Conservation (phyloP, 23 red algal species). For the Porphyridium purpureum region DNA sequence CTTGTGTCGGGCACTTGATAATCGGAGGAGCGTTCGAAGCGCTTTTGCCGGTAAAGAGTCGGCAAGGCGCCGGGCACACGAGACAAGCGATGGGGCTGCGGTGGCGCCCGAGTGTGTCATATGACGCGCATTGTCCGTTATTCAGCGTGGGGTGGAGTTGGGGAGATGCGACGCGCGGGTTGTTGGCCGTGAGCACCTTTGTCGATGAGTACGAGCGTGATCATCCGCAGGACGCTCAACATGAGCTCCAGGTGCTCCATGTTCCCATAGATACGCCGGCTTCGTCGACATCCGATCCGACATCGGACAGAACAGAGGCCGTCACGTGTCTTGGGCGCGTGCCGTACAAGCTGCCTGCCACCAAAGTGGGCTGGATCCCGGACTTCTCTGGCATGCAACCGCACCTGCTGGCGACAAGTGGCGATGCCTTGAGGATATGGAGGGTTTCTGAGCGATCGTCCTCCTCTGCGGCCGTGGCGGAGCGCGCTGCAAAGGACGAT, state of each 20-base stretch:
- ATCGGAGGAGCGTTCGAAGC: too few relatives aligned
- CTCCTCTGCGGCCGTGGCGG: too few relatives aligned
- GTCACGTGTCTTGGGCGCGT: not conserved
- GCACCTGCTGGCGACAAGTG: conserved; percentile 50
- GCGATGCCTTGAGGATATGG: conserved; percentile 68
- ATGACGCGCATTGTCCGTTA: conserved; percentile 17
- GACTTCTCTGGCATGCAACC: conserved; percentile 23
- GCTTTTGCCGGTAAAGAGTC: too few relatives aligned
- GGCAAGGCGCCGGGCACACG: too few relatives aligned
- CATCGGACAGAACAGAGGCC: not conserved
- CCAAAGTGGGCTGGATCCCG: conserved; percentile 74
- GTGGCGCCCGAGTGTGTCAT: too few relatives aligned
- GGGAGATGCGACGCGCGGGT: conserved; percentile 11
- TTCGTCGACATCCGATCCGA: not conserved
- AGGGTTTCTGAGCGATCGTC: conserved; percentile 6
- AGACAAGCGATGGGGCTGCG: too few relatives aligned
- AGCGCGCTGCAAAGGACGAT: conserved; percentile 8
- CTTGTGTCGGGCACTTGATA: too few relatives aligned
- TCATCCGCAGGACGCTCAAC: conserved; percentile 26
- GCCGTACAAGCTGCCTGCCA: conserved; percentile 54
- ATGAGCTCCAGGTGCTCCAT: conserved; percentile 16
- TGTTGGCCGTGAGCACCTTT: conserved; percentile 27
- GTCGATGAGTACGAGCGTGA: conserved; percentile 58
- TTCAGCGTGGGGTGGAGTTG: conserved; percentile 29
- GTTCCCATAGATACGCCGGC: conserved; percentile 2